phyloP scores from a whole-genome alignment of 306 rosid genomes.

The Rosa rugosa region DNA sequence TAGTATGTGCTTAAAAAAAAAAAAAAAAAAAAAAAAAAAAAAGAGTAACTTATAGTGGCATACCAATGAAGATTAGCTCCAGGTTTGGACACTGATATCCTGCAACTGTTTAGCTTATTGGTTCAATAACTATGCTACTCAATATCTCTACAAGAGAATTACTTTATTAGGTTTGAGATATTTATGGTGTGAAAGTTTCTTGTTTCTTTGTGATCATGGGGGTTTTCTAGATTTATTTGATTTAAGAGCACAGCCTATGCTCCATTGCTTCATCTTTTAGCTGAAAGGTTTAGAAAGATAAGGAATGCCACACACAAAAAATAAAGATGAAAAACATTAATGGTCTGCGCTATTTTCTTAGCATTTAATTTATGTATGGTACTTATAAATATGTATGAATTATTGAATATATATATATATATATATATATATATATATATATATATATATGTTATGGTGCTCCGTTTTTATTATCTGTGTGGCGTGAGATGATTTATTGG shows the following conservation, averaged over 20 bases:
- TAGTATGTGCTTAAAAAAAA: constrained; percentile 29
- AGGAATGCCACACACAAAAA: not conserved
- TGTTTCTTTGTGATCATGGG: constrained; percentile 12
- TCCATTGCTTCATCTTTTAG: not conserved
- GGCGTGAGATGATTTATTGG: not conserved
- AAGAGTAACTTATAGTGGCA: constrained; percentile 18
- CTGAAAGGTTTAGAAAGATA: constrained; percentile 3
- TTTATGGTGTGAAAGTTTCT: constrained; percentile 15
- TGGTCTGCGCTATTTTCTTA: not conserved
- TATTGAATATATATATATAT: not conserved
- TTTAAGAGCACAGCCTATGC: not conserved
- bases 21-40: constrained; percentile 28
- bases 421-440: no score
- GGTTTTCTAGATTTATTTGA: constrained; percentile 2
- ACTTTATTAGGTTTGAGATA: constrained; percentile 28
- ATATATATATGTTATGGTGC: not conserved
- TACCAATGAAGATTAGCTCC: constrained; percentile 26
- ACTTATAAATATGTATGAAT: not conserved
- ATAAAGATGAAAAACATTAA: not conserved
- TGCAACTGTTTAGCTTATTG: constrained; percentile 27
- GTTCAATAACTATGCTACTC: constrained; percentile 14
- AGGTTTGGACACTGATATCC: constrained; percentile 19
- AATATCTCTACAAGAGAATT: constrained; percentile 27
- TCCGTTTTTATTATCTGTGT: not conserved
- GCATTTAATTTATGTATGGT: not conserved